Conservation (phyloP, 352 stramenopile species). For the Phytophthora foliorum region DNA sequence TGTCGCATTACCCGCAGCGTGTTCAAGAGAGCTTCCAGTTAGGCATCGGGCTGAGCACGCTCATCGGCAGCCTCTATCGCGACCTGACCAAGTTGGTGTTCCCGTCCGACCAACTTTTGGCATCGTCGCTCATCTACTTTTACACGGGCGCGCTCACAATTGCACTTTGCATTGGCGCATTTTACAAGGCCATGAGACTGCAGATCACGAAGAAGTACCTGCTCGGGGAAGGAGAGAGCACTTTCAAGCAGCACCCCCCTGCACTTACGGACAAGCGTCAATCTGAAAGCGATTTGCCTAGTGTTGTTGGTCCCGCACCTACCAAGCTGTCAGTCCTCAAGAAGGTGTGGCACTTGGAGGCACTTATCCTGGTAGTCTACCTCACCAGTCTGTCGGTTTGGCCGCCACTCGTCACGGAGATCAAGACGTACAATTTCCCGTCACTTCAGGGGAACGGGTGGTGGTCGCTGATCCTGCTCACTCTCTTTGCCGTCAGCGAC, state of each 20-base stretch:
- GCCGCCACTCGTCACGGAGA: constrained; percentile 82
- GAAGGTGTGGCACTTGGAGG: constrained; percentile 69
- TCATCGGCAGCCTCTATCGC: constrained; percentile 85
- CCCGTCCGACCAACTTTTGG: constrained; percentile 60
- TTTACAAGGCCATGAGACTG: constrained; percentile 66
- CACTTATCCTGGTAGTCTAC: constrained; percentile 73
- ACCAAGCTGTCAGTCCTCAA: constrained; percentile 72
- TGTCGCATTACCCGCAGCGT: constrained; percentile 76
- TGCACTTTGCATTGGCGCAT: constrained; percentile 74
- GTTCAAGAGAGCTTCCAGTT: constrained; percentile 85
- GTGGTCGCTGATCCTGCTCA: constrained; percentile 86
- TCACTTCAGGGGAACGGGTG: constrained; percentile 67
- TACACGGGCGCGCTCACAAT: constrained; percentile 83
- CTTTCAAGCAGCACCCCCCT: constrained; percentile 52
- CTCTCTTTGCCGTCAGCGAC: constrained; percentile 74
- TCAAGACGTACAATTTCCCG: constrained; percentile 82
- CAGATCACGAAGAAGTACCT: constrained; percentile 65
- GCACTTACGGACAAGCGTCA: constrained; percentile 31
- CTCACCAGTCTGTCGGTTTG: constrained; percentile 72
- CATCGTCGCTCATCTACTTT: constrained; percentile 87
- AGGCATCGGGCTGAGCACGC: constrained; percentile 75
- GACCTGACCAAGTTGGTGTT: constrained; percentile 86
- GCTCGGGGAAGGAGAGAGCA: constrained; percentile 23
- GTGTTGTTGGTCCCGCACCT: constrained; percentile 16
- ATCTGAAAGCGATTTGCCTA: constrained; percentile 6